Conservation (phyloP, 139 green algal genomes). For the Gonium pectorale region DNA sequence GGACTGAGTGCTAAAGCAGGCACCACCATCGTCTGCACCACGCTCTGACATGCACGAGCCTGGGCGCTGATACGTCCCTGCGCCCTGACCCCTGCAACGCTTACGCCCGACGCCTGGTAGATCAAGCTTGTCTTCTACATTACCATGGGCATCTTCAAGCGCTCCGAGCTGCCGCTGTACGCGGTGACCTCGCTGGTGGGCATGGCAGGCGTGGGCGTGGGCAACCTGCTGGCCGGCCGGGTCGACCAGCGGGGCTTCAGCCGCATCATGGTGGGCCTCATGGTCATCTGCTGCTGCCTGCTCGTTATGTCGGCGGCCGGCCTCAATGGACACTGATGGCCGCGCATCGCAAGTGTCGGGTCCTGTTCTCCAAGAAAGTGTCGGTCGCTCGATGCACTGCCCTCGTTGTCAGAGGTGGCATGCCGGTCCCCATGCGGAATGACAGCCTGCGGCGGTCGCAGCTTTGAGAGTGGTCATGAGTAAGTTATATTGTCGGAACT, state of each 20-base stretch:
- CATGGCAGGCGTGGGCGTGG: conserved; percentile 27
- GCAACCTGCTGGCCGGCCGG: conserved; percentile 9
- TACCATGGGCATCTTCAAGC: conserved; percentile 33
- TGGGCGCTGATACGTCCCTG: no score
- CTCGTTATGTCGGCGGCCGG: conserved; percentile 45
- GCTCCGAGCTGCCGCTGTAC: conserved; percentile 35
- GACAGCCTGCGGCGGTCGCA: no score
- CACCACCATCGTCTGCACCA: background rate
- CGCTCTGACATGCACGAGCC: background rate
- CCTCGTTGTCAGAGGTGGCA: no score
- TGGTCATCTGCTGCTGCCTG: conserved; percentile 52
- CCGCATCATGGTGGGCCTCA: conserved; percentile 41
- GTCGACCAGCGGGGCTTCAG: conserved; percentile 50
- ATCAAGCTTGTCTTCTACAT: conserved; percentile 35
- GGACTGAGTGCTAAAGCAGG: no score
- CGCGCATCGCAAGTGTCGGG: background rate
- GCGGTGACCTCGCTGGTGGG: background rate
- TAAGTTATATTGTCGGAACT: no score
- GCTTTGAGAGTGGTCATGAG: no score
- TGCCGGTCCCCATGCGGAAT: no score
- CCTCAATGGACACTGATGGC: conserved; percentile 7
- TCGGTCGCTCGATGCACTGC: no score
- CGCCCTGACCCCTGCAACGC: no score
- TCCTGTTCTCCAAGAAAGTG: no score
- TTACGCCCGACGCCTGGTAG: background rate